Conservation (phyloP, 2,329 filamentous ascomycete genomes). For the Ophiostoma ulmi region DNA sequence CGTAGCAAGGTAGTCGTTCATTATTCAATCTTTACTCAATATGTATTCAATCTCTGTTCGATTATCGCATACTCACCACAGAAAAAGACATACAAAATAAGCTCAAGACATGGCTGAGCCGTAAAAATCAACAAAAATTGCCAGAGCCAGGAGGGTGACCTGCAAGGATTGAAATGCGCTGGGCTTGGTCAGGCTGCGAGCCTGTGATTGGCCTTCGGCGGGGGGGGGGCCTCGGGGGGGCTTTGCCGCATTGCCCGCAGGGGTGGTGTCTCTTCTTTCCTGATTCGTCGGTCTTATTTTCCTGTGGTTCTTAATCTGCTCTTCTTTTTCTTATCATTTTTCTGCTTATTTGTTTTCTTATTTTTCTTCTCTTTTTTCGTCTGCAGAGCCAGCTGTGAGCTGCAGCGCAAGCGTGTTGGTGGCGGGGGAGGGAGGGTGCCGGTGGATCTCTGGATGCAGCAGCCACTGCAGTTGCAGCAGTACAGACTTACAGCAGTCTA, state of each 20-base stretch:
- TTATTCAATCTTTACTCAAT: not conserved
- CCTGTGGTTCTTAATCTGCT: not conserved
- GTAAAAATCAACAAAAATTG: not conserved
- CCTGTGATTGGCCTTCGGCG: not conserved
- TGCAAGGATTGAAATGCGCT: conserved; percentile 5
- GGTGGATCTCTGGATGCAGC: not conserved
- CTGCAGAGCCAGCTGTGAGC: not conserved
- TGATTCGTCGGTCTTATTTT: not conserved
- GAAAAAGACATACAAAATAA: no score
- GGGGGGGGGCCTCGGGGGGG: not conserved
- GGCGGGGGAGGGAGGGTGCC: not conserved
- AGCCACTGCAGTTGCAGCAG: not conserved
- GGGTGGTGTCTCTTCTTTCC: not conserved
- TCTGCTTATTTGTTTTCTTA: no score
- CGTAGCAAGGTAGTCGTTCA: not conserved
- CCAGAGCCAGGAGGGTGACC: not conserved
- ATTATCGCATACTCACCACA: no score
- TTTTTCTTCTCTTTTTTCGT: no score
- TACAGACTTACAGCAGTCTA: no score
- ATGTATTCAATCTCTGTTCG: no score
- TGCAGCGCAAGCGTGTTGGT: conserved; percentile 1
- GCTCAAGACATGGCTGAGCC: not conserved
- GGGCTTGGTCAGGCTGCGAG: conserved; percentile 1
- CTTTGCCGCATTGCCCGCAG: not conserved
- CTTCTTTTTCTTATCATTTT: not conserved